phyloP scores from a whole-genome alignment of 192 early-diverging fungal genomes.

The Coemansia sp. region DNA sequence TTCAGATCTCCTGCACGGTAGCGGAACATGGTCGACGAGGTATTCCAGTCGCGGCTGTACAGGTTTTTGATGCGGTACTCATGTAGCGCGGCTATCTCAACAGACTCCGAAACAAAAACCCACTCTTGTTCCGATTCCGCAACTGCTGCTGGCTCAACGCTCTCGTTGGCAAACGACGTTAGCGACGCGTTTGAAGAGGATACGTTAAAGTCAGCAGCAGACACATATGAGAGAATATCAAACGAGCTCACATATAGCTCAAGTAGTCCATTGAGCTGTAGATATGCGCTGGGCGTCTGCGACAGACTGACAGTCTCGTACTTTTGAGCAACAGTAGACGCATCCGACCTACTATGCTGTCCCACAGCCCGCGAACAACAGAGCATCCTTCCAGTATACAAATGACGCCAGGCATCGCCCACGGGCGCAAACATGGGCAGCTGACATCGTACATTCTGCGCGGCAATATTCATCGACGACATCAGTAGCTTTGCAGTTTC shows the following conservation, averaged over 20 bases:
- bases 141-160: too few species aligned
- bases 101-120: constrained; percentile 18
- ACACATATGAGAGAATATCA: constrained; percentile 13
- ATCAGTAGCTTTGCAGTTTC: constrained; percentile 60
- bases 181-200: too few species aligned
- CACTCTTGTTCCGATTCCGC: constrained; percentile 12
- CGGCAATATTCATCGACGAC: constrained; percentile 66
- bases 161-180: too few species aligned
- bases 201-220: too few species aligned
- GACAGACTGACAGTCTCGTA: constrained; percentile 35
- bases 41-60: constrained; percentile 45
- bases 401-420: constrained; percentile 44
- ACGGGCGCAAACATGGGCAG: constrained; percentile 62
- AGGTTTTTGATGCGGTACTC: constrained; percentile 44
- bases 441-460: constrained; percentile 64
- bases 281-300: constrained; percentile 31
- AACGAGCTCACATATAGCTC: constrained; percentile 40
- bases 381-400: constrained; percentile 37
- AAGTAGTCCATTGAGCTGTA: constrained; percentile 43
- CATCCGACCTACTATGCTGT: background rate
- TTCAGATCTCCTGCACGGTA: constrained; percentile 43
- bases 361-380: background rate
- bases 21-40: constrained; percentile 21
- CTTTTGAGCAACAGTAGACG: constrained; percentile 13
- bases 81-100: constrained; percentile 32